Evolutionary conservation across 768 basidiomycete genomes (phyloP).

Genomic region (Astraeus odoratus): DNA sequence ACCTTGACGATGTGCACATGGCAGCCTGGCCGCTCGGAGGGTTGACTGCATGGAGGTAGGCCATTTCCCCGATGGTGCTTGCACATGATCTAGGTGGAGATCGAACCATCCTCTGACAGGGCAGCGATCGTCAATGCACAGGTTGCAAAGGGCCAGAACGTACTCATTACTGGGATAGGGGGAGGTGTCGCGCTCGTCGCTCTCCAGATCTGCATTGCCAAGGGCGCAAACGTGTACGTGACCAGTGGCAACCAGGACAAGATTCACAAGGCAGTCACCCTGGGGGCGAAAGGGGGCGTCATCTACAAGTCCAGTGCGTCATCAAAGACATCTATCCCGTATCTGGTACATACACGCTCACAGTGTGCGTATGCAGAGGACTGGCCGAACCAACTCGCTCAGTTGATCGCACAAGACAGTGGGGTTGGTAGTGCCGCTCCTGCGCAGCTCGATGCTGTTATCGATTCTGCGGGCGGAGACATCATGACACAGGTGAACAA

Average conservation of each 20-base stretch:
- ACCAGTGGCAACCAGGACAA: constrained; percentile 68
- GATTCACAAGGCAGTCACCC: constrained; percentile 52
- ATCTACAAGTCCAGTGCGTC: constrained; percentile 60
- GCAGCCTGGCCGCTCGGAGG: constrained; percentile 77
- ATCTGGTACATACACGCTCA: too few relatives aligned
- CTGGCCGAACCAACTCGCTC: constrained; percentile 45
- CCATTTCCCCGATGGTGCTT: neutral
- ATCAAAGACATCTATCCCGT: neutral
- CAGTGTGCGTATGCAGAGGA: constrained; percentile 28
- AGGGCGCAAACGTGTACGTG: constrained; percentile 76
- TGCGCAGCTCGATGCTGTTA: constrained; percentile 46
- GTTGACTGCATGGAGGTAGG: constrained; percentile 79
- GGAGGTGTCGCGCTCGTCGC: constrained; percentile 79
- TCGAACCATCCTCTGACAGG: constrained; percentile 28
- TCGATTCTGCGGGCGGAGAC: constrained; percentile 67
- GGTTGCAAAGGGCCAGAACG: constrained; percentile 56
- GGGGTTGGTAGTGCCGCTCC: constrained; percentile 12
- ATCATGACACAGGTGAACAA: constrained; percentile 45
- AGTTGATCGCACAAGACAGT: constrained; percentile 33
- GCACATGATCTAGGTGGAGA: neutral
- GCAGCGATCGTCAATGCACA: constrained; percentile 59
- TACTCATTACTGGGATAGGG: constrained; percentile 78
- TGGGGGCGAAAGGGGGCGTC: constrained; percentile 76
- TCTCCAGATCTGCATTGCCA: constrained; percentile 68
- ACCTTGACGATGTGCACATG: constrained; percentile 60